Base-by-base conservation (phyloP, 768 basidiomycete genomes). In the Trametes cingulata region DNA sequence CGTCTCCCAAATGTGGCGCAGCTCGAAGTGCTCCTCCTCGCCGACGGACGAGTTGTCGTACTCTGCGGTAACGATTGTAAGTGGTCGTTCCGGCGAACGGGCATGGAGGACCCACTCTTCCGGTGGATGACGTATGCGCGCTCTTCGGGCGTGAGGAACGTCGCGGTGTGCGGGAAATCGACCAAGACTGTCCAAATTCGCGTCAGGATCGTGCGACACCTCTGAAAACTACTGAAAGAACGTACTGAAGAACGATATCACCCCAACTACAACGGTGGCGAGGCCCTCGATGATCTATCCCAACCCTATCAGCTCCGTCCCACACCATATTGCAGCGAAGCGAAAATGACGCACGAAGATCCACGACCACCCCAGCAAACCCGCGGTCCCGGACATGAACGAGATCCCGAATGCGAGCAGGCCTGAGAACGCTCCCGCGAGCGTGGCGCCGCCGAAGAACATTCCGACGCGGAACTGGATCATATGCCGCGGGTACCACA, bases 251-350 rank as follows among this genome's bases (percentile, higher is more conserved):
- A 61, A 61, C 17, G 60, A 80, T 15, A 85, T 47, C 14, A 83
- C 24, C 0, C 82, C 87, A 13, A 86, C 82, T 0, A 78, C 64
- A 3, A 88, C 53, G 0, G 88, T 90, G 7, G 77, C 72, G 22
- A 85, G 73, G 7, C 89, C 89, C 69, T 89, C 88, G 33, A 89
- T 63, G 54, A 87, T 85, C 83, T 85, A 25, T 10, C 0, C 6
- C 10, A 8, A 14, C 6, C 4, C 3, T 4, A 29, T 50, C 19
- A 47, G 19, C 4, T n/a, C 15, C 35, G 6, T 1, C n/a, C 15
- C 27, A 5, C 13, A 9, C 12, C 1, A 3, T 8, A 12, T 2
- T 35, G 7, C 2, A 22, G 20, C 9, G 12, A 10, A 22, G 27
- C 6, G 35, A 10, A 13, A n/a, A 15, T 7, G 1, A 63, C 65